phyloP scores from a whole-genome alignment of 2,329 filamentous ascomycete genomes.

The Claviceps purpurea region DNA sequence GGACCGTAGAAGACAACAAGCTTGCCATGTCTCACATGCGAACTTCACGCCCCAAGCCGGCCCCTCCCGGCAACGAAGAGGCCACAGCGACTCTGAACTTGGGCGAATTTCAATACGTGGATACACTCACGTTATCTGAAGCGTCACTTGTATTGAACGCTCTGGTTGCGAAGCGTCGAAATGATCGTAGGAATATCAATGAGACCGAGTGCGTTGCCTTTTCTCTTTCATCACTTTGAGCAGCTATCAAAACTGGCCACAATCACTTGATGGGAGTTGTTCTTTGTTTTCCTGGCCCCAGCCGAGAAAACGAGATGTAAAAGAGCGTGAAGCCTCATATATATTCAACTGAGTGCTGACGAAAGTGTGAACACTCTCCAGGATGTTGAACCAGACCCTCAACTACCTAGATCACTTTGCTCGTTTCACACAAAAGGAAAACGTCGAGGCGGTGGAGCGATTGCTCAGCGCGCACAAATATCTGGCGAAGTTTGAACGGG shows the following conservation, averaged over 20 bases:
- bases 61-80: conserved; percentile 71
- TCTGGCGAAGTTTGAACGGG: conserved; percentile 84
- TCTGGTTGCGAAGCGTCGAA: conserved; percentile 66
- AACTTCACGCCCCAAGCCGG: conserved; percentile 55
- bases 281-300: background rate
- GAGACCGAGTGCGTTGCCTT: conserved; percentile 58
- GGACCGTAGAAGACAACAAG: background rate
- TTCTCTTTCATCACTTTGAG: background rate
- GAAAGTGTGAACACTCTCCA: conserved; percentile 15
- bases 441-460: conserved; percentile 85
- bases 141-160: conserved; percentile 85
- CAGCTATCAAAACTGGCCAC: background rate
- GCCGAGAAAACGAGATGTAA: background rate
- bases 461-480: conserved; percentile 67
- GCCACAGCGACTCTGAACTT: conserved; percentile 69
- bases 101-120: conserved; percentile 85
- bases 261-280: background rate
- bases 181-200: conserved; percentile 69
- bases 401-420: conserved; percentile 92
- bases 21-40: conserved; percentile 23
- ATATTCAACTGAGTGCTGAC: conserved; percentile 4
- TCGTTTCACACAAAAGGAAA: conserved; percentile 89
- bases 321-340: background rate
- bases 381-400: conserved; percentile 73
- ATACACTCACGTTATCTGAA: conserved; percentile 84